These are phyloP conservation scores for Vachellia pachyceras DNA, from an alignment of 306 rosid species.

Conservation along the genomic window DNA sequence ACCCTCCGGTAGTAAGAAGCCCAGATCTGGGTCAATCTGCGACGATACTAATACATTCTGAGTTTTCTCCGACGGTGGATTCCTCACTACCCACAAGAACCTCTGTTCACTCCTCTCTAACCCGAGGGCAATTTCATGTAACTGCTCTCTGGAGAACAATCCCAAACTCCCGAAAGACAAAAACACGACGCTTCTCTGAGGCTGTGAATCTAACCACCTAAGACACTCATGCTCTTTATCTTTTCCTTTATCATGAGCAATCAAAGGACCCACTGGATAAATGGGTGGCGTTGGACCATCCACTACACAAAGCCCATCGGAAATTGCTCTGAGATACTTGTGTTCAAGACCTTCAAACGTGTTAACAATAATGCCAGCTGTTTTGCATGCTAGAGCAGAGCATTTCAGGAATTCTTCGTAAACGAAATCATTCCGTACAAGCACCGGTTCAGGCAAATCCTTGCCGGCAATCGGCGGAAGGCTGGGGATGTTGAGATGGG, in stretches of 20 bases:
- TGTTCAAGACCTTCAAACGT: too few species aligned
- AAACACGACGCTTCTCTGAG: constrained; percentile 52
- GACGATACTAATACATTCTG: background rate
- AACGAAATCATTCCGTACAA: too few species aligned
- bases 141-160: constrained; percentile 36
- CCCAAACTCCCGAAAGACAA: constrained; percentile 68
- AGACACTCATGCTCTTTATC: constrained; percentile 27
- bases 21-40: constrained; percentile 18
- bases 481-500: too few species aligned
- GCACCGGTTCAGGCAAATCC: too few species aligned
- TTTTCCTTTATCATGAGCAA: background rate
- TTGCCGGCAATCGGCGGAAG: too few species aligned
- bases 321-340: too few species aligned
- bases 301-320: too few species aligned
- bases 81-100: background rate
- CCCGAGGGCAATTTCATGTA: background rate
- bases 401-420: too few species aligned
- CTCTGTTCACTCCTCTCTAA: background rate
- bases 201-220: constrained; percentile 57
- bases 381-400: too few species aligned
- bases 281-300: too few species aligned
- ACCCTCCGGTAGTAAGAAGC: constrained; percentile 51
- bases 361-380: too few species aligned
- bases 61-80: background rate
- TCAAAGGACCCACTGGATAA: background rate